Evolutionary conservation across 345 rosid genomes (phyloP).

Genomic region (Arabidopsis suecica): DNA sequence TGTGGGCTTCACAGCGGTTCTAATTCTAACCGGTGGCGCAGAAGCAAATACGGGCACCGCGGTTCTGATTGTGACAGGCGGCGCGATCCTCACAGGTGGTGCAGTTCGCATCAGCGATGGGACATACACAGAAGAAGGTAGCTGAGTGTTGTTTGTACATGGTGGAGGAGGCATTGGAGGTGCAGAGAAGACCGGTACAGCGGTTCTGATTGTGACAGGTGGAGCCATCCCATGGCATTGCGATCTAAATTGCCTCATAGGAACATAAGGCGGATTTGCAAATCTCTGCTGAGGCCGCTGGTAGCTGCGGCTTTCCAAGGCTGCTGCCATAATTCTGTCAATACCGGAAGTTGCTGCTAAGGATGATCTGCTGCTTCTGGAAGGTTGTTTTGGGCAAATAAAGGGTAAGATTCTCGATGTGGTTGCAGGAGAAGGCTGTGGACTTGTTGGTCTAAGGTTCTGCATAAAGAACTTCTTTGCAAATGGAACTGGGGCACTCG

Average conservation of each 20-base stretch:
- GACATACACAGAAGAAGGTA: conserved; percentile 50
- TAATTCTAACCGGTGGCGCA: conserved; percentile 52
- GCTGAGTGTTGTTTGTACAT: conserved; percentile 54
- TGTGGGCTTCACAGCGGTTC: conserved; percentile 27
- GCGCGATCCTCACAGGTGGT: conserved; percentile 57
- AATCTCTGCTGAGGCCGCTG: conserved; percentile 57
- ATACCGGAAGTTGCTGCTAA: conserved; percentile 29
- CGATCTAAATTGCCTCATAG: conserved; percentile 65
- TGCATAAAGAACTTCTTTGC: conserved; percentile 68
- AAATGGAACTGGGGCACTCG: conserved; percentile 64
- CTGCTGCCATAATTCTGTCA: conserved; percentile 32
- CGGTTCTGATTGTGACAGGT: conserved; percentile 80
- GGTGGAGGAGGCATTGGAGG: conserved; percentile 66
- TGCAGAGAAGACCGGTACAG: conserved; percentile 85
- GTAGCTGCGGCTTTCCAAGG: conserved; percentile 53
- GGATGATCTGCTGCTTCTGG: conserved; percentile 64
- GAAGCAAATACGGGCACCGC: conserved; percentile 68
- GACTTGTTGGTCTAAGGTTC: conserved; percentile 85
- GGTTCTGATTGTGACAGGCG: conserved; percentile 80
- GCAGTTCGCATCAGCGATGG: conserved; percentile 51
- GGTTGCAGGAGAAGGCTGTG: conserved; percentile 68
- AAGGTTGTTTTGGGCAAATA: conserved; percentile 67
- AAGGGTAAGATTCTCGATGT: conserved; percentile 92
- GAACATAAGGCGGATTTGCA: conserved; percentile 82
- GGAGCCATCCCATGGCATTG: conserved; percentile 79